Conservation (phyloP, 225 moss, liverwort and hornwort species). For the Antitrichia curtipendula region DNA sequence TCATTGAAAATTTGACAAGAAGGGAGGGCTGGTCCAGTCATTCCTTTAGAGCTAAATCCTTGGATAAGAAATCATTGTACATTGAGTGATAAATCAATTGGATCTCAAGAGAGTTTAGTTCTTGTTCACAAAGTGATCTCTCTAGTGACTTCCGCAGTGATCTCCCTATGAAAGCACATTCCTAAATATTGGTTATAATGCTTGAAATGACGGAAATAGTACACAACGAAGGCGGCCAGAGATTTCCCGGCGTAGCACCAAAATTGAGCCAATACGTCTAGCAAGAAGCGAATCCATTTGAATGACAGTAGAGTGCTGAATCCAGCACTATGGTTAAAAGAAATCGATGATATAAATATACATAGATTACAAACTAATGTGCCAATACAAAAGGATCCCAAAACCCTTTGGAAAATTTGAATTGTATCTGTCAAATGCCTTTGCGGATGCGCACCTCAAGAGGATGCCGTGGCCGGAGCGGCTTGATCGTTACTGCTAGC, state of each 20-base stretch:
- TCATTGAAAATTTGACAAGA: background rate
- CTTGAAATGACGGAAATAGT: background rate
- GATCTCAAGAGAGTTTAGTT: background rate
- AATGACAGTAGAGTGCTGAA: background rate
- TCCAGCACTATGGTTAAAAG: background rate
- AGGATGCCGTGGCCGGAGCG: constrained; percentile 5
- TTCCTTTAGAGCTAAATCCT: background rate
- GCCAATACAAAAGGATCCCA: background rate
- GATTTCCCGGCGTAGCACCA: background rate
- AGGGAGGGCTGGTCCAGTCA: background rate
- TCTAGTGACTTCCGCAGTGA: background rate
- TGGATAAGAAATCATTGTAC: background rate
- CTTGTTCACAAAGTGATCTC: background rate
- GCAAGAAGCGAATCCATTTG: background rate
- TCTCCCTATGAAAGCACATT: background rate
- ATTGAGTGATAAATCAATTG: background rate
- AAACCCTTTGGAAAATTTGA: background rate
- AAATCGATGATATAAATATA: background rate
- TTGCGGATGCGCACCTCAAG: background rate
- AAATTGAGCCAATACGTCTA: too few species aligned
- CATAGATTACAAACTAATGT: constrained; percentile 11
- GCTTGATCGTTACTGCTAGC: constrained; percentile 5
- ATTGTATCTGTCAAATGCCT: background rate
- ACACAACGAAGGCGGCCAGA: background rate
- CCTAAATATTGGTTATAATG: background rate